Evolutionary conservation across 192 early-diverging fungal genomes (phyloP).

Genomic region (Rhizoclosmatium globosum): DNA sequence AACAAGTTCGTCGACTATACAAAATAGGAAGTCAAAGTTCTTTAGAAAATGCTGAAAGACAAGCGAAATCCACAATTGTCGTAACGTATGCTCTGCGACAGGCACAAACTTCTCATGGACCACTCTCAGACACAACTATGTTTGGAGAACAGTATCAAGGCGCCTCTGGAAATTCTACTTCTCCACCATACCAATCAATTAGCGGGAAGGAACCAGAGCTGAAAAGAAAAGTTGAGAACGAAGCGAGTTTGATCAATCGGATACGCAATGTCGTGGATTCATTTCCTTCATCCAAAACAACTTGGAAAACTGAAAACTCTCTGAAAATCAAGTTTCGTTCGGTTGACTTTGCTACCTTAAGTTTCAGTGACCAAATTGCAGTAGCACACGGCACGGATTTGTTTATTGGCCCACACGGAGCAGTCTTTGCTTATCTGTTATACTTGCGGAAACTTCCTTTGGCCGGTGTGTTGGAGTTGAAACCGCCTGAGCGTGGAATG

Average conservation of each 20-base stretch:
- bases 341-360: slow-evolving; percentile 32
- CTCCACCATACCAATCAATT: background rate
- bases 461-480: slow-evolving; percentile 30
- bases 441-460: slow-evolving; percentile 21
- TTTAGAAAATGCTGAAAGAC: background rate
- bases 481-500: slow-evolving; percentile 20
- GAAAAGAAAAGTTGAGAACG: background rate
- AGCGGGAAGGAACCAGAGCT: background rate
- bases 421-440: slow-evolving; percentile 28
- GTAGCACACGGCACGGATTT: slow-evolving; percentile 35
- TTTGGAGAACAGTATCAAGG: background rate
- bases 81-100: slow-evolving; percentile 25
- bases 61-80: slow-evolving; percentile 7
- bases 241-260: background rate
- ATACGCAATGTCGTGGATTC: background rate
- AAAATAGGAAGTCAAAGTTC: background rate
- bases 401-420: slow-evolving; percentile 37
- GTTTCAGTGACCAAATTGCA: slow-evolving; percentile 27
- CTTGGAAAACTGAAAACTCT: background rate
- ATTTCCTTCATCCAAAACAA: background rate
- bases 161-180: background rate
- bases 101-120: background rate
- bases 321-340: too few relatives aligned
- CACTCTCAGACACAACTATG: background rate
- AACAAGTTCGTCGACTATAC: background rate